Evolutionary conservation across 2,329 filamentous ascomycete species (phyloP).

Genomic region (Colletotrichum truncatum): DNA sequence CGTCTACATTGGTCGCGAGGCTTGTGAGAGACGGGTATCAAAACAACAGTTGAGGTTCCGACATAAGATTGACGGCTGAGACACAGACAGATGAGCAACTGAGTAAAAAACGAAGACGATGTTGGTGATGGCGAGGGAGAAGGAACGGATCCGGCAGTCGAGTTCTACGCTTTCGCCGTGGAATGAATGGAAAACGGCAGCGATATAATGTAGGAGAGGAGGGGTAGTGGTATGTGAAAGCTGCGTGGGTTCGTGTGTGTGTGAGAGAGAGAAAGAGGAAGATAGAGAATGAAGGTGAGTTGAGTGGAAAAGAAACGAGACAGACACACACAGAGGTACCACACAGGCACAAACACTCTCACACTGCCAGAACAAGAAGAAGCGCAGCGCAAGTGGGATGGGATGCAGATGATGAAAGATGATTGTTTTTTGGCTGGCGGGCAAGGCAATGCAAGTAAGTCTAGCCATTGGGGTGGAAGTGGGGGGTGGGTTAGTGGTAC

Average conservation of each 20-base stretch:
- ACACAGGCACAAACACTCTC: no score
- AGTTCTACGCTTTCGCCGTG: slow-evolving; percentile 19
- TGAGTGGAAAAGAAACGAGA: no score
- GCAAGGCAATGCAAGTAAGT: not conserved
- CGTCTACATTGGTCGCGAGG: not conserved
- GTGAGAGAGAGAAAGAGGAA: not conserved
- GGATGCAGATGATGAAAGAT: slow-evolving; percentile 24
- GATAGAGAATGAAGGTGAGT: not conserved
- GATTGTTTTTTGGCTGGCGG: slow-evolving; percentile 15
- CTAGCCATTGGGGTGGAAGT: slow-evolving; percentile 1
- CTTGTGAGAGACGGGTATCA: slow-evolving; percentile 13
- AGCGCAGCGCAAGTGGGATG: not conserved
- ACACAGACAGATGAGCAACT: not conserved
- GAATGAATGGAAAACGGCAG: slow-evolving; percentile 26
- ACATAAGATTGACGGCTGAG: not conserved
- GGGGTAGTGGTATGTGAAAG: not conserved
- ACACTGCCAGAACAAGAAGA: not conserved
- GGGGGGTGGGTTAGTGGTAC: not conserved
- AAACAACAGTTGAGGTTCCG: slow-evolving; percentile 13
- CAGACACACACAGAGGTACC: no score
- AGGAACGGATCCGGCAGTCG: slow-evolving; percentile 1
- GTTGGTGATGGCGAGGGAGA: slow-evolving; percentile 15
- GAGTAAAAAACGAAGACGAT: slow-evolving; percentile 5
- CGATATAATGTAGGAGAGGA: not conserved
- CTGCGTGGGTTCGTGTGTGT: not conserved